phyloP scores from a whole-genome alignment of 192 early-diverging fungal genomes.

The Coemansia asiatica region DNA sequence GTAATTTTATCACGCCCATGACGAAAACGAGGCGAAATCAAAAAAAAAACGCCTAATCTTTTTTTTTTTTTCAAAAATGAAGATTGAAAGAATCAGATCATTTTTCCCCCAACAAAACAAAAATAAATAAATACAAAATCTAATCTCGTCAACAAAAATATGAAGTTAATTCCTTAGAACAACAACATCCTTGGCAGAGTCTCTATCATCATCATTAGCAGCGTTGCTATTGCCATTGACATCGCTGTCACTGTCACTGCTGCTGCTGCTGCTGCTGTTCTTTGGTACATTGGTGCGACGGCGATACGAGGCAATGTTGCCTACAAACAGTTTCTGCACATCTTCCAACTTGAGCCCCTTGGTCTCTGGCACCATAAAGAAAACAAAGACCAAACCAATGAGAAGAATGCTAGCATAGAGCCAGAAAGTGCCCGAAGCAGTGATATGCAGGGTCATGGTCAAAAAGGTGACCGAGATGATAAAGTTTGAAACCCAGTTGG shows the following conservation, averaged over 20 bases:
- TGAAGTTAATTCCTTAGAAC: neutral
- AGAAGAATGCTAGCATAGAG: slow-evolving; percentile 50
- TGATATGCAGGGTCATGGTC: slow-evolving; percentile 54
- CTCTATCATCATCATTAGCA: neutral
- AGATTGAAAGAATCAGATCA: too few species aligned
- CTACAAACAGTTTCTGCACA: slow-evolving; percentile 45
- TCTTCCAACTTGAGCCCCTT: slow-evolving; percentile 54
- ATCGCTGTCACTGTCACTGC: neutral
- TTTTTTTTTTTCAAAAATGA: too few species aligned
- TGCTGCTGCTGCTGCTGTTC: neutral
- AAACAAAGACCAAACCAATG: slow-evolving; percentile 35
- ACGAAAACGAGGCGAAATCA: too few species aligned
- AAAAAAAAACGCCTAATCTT: too few species aligned
- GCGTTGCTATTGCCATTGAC: neutral
- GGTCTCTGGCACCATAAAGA: slow-evolving; percentile 47
- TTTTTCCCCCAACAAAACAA: neutral
- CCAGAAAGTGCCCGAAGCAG: slow-evolving; percentile 54
- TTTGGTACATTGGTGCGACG: neutral
- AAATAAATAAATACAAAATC: neutral
- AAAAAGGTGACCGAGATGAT: slow-evolving; percentile 51
- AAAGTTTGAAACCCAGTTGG: slow-evolving; percentile 53
- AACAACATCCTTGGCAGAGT: neutral
- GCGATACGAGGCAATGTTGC: slow-evolving; percentile 19
- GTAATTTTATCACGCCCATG: too few species aligned
- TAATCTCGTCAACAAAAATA: too few species aligned